A percentile compares a stretch with the other conserved stretches of the same genome.
These are phyloP conservation scores for Spongispora temasekensis DNA, from an alignment of 1,284 basidiomycete species.

Conservation along the genomic window DNA sequence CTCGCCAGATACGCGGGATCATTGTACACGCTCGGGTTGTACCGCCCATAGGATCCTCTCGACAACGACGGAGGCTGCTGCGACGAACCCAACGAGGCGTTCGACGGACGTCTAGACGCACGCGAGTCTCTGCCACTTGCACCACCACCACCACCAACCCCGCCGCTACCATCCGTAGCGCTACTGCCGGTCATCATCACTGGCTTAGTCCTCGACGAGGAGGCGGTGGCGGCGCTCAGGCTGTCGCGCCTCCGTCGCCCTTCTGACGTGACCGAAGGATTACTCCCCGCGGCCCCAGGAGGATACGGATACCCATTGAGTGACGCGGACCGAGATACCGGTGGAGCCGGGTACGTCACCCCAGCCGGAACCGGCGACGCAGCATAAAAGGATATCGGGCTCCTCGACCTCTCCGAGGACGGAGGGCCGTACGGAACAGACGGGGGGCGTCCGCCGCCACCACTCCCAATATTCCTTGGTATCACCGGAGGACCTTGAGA, in stretches of 20 bases:
- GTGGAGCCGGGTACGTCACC: constrained; percentile 29
- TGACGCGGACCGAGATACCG: constrained; percentile 28
- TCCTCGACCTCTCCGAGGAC: constrained; percentile 27
- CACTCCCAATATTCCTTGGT: constrained; percentile 15
- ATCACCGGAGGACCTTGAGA: constrained; percentile 17
- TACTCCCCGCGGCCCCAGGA: constrained; percentile 10
- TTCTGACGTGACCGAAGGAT: constrained; percentile 29
- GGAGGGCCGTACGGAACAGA: constrained; percentile 9
- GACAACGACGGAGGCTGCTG: constrained; percentile 18
- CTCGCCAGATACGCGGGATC: constrained; percentile 27
- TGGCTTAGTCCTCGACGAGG: not conserved
- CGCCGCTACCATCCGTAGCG: not conserved
- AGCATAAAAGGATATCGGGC: constrained; percentile 30
- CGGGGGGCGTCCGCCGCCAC: constrained; percentile 14
- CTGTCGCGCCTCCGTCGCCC: constrained; percentile 28
- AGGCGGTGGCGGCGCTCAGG: constrained; percentile 8
- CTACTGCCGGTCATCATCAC: constrained; percentile 11
- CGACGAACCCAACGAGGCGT: constrained; percentile 21
- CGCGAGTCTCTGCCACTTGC: constrained; percentile 6
- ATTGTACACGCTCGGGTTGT: constrained; percentile 27
- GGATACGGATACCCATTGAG: constrained; percentile 8
- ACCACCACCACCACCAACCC: constrained; percentile 9
- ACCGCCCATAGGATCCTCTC: constrained; percentile 18
- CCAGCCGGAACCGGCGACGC: constrained; percentile 30
- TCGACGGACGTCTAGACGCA: constrained; percentile 11